These are phyloP conservation scores for Kwoniella europaea DNA, from an alignment of 768 basidiomycete genomes.

Conservation along the genomic window DNA sequence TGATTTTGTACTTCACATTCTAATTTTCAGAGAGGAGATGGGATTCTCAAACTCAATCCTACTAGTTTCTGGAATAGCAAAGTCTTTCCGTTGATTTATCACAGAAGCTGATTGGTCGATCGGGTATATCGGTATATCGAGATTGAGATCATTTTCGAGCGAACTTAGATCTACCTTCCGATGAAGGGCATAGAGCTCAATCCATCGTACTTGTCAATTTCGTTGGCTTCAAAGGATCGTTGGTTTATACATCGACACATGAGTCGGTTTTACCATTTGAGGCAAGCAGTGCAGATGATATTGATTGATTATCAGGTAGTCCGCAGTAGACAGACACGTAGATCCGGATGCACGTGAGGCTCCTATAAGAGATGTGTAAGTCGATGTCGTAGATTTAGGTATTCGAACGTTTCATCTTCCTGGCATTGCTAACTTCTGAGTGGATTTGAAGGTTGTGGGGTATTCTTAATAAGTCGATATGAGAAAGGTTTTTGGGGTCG, in stretches of 20 bases:
- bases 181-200: neutral
- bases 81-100: neutral
- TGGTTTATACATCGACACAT: neutral
- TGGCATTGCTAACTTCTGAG: neutral
- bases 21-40: neutral
- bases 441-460: neutral
- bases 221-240: neutral
- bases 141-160: neutral
- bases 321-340: no score
- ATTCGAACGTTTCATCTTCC: neutral
- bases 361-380: neutral
- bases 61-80: neutral
- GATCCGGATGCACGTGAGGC: no score
- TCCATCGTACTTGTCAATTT: neutral
- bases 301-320: no score
- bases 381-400: neutral
- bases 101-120: neutral
- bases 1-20: neutral
- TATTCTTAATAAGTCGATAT: neutral
- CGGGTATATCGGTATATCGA: neutral
- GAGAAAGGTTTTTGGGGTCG: neutral
- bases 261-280: neutral
- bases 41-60: neutral
- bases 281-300: neutral
- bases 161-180: neutral